Evolutionary conservation across 768 basidiomycete genomes (phyloP), one percentile per base, ranked within the genome.

Genomic region (Boletus rufocinnamomeus): DNA sequence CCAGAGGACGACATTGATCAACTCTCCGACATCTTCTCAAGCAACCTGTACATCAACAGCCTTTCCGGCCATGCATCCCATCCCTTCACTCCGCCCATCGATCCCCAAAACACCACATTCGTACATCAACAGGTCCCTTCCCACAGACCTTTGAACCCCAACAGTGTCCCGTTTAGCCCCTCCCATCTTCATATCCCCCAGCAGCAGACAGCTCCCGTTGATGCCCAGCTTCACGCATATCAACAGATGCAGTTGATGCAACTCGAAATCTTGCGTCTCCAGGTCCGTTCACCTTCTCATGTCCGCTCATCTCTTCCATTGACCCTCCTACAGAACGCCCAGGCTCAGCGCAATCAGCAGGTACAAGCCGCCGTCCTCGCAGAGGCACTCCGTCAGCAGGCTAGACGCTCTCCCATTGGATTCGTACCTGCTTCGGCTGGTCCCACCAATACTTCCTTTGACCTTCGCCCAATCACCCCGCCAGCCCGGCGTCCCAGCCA

Each of bases 231-330:
- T 44, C 85, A 86, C 66, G 82, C 86, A 54, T 77, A 90, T 55
- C 91, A 92, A 44, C 73, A 73, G 54, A 80, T 93, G 81, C 91
- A 93, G 76, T 79, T 93, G 80, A 82, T 93, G 76, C 92, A 93
- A 69, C 77, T 93, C 56, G 91, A 93, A 76, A 82, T 93, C 64
- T 73, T 91, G 70, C 84, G 83, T 69, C 82, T 93, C 61, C 91
- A 93, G 87, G 91, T 87, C 59, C 50, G 81, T 74, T 41, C 19
- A 0, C 19, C 16, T 1, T 43, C 40, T 25, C 25, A 6, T 10
- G 3, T 27, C 23, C 46, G 1, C 23, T 17, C 48, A 2, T 40
- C 54, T 59, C 43, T 44, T 60, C 57, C 46, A 68, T 60, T 60
- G 1, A 67, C 41, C 44, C 25, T 44, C 30, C 54, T 37, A 5